These are phyloP conservation scores for Skeletonema potamos DNA, from an alignment of 108 stramenopile genomes.

Conservation along the genomic window DNA sequence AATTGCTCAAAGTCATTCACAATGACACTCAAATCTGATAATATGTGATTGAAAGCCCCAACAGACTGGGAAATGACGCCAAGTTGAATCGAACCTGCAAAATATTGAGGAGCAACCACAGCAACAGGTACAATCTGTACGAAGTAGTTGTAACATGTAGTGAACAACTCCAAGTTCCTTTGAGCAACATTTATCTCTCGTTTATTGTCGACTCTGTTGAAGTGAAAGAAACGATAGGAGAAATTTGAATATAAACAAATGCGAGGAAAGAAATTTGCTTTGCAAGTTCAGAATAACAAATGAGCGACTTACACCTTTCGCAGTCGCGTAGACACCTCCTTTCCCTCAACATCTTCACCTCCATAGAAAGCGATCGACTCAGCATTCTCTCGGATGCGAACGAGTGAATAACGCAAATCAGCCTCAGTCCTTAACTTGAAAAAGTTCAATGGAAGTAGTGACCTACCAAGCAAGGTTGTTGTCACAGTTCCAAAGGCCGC, in stretches of 20 bases:
- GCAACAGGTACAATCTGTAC: constrained; percentile 90
- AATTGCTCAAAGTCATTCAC: constrained; percentile 95
- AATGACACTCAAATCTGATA: constrained; percentile 70
- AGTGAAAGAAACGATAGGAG: background rate
- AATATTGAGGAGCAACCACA: constrained; percentile 93
- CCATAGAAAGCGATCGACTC: constrained; percentile 96
- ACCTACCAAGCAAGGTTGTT: constrained; percentile 67
- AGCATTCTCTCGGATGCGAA: constrained; percentile 91
- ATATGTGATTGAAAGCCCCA: constrained; percentile 82
- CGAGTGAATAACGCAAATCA: constrained; percentile 88
- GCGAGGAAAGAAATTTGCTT: background rate
- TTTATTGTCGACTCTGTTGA: constrained; percentile 55
- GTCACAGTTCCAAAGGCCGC: constrained; percentile 76
- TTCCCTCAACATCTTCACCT: constrained; percentile 86
- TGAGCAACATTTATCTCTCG: constrained; percentile 73
- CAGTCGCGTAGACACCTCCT: constrained; percentile 64
- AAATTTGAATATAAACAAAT: background rate
- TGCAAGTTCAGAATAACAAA: background rate
- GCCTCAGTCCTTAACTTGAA: constrained; percentile 82
- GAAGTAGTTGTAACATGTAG: constrained; percentile 84
- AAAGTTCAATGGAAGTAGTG: constrained; percentile 83
- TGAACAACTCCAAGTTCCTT: constrained; percentile 94
- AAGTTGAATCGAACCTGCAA: constrained; percentile 86
- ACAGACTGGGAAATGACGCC: constrained; percentile 88
- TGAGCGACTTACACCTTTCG: constrained; percentile 35